phyloP scores from a whole-genome alignment of 345 rosid genomes.

The Corymbia maculata region DNA sequence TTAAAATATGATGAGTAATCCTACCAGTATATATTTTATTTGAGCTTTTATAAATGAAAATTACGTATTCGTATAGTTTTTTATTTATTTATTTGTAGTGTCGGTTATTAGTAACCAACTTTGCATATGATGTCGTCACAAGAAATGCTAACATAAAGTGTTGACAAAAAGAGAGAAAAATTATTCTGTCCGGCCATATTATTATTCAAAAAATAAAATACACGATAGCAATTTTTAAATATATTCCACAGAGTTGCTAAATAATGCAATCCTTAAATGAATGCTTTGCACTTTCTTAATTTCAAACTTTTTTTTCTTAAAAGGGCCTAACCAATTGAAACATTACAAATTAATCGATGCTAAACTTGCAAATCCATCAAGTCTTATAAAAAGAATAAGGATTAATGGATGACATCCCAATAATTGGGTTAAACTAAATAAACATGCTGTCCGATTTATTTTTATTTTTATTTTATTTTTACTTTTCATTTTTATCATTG shows the following conservation, averaged over 20 bases:
- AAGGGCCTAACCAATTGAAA: not conserved
- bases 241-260: not conserved
- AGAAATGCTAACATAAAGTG: not conserved
- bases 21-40: not conserved
- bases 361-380: not conserved
- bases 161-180: not conserved
- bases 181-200: not conserved
- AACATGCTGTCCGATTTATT: fast-evolving
- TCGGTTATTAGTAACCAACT: not conserved
- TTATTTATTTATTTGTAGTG: not conserved
- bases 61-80: not conserved
- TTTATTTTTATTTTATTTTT: not conserved
- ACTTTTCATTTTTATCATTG: not conserved
- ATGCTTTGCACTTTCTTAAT: not conserved
- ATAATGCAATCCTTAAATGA: not conserved
- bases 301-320: not conserved
- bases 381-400: not conserved
- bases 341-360: not conserved
- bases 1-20: not conserved
- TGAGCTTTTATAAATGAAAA: not conserved
- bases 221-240: not conserved
- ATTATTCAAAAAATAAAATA: not conserved
- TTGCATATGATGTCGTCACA: not conserved
- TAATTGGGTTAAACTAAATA: not conserved
- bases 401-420: not conserved